Evolutionary conservation across 1,284 basidiomycete species (phyloP).

Genomic region (Pseudozyma hubeiensis): DNA sequence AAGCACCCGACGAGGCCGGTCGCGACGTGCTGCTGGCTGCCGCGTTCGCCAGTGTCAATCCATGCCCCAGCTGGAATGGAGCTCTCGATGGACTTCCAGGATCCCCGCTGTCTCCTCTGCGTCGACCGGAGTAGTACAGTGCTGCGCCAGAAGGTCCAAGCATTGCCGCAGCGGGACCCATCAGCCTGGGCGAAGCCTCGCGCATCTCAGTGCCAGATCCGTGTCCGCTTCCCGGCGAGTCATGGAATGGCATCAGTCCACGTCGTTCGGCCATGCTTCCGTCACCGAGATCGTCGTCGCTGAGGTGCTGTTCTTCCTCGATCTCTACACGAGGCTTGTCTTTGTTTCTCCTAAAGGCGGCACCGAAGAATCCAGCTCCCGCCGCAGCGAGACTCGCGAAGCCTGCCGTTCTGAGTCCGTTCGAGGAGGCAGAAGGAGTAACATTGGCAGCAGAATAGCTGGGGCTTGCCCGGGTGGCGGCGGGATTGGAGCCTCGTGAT

Average conservation of each 20-base stretch:
- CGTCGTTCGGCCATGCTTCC: slow-evolving; percentile 35
- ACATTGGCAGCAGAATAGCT: slow-evolving; percentile 23
- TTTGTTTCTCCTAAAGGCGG: slow-evolving; percentile 11
- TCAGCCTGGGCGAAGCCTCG: slow-evolving; percentile 5
- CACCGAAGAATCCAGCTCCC: slow-evolving; percentile 29
- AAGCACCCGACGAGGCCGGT: slow-evolving; percentile 8
- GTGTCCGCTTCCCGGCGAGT: slow-evolving; percentile 15
- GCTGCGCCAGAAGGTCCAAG: slow-evolving; percentile 10
- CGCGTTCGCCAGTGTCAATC: not conserved
- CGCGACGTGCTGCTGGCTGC: slow-evolving; percentile 8
- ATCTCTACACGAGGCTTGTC: slow-evolving; percentile 18
- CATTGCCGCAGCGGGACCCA: slow-evolving; percentile 18
- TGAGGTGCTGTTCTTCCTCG: slow-evolving; percentile 32
- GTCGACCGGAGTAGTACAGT: slow-evolving; percentile 1
- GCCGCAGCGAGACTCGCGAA: slow-evolving; percentile 20
- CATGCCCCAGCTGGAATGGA: slow-evolving; percentile 5
- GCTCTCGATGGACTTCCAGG: slow-evolving; percentile 8
- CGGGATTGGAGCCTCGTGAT: slow-evolving; percentile 2
- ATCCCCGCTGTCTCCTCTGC: not conserved
- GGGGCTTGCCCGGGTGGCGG: not conserved
- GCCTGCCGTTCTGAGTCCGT: not conserved
- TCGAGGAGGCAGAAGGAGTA: slow-evolving; percentile 6
- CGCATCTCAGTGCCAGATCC: slow-evolving; percentile 26
- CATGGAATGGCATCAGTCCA: slow-evolving; percentile 39
- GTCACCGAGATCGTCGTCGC: slow-evolving; percentile 37